Conservation (phyloP, 2,329 filamentous ascomycete species). For the Fusarium pseudograminearum region DNA sequence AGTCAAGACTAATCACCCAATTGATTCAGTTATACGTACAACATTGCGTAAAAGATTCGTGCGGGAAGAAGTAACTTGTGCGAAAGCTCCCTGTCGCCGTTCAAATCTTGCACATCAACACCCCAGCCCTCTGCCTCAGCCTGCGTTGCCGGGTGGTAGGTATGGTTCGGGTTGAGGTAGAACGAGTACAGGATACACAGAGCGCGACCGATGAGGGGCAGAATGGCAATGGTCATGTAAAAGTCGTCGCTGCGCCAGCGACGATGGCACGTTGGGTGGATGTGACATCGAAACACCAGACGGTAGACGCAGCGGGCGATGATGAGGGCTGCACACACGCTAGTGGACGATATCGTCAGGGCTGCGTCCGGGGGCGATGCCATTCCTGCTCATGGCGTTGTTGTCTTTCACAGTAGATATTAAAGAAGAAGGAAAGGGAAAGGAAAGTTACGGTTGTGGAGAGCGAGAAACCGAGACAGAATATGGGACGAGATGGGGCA, state of each 20-base stretch:
- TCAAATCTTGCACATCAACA: slow-evolving; percentile 29
- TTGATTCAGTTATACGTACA: slow-evolving; percentile 34
- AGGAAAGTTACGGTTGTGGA: slow-evolving; percentile 1
- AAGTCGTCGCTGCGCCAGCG: slow-evolving; percentile 50
- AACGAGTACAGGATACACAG: slow-evolving; percentile 45
- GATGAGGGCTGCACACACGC: slow-evolving; percentile 48
- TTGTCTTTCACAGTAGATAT: background rate
- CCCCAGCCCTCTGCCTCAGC: slow-evolving; percentile 36
- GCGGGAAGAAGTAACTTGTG: slow-evolving; percentile 47
- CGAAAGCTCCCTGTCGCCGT: slow-evolving; percentile 41
- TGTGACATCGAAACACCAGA: slow-evolving; percentile 44
- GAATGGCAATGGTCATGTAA: slow-evolving; percentile 50
- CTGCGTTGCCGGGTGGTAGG: slow-evolving; percentile 38
- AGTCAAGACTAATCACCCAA: background rate
- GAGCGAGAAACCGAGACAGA: background rate
- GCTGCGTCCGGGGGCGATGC: slow-evolving; percentile 43
- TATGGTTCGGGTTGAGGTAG: slow-evolving; percentile 46
- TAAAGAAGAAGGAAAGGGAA: too few species aligned
- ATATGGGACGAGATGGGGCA: background rate
- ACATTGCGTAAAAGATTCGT: slow-evolving; percentile 49
- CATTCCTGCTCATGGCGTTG: slow-evolving; percentile 32
- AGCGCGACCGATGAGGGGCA: slow-evolving; percentile 48
- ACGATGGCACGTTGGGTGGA: slow-evolving; percentile 48
- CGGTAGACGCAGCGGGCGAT: slow-evolving; percentile 48
- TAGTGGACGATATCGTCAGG: slow-evolving; percentile 47